Percentiles rank a stretch among this genome's conserved stretches.
Evolutionary conservation across 306 rosid genomes (phyloP).

Genomic region (Rubus idaeus): DNA sequence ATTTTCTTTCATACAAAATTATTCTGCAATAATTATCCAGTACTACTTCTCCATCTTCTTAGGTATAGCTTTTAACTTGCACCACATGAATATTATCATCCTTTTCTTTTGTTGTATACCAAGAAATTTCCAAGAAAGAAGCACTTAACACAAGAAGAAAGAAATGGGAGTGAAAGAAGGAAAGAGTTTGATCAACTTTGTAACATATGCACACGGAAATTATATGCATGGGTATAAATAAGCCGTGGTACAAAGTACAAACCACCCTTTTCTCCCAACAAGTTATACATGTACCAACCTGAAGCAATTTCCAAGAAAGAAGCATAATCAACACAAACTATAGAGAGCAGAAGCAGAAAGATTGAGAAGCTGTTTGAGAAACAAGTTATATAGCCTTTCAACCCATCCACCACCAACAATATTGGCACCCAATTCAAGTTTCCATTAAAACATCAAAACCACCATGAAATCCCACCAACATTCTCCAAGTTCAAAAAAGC

Average conservation of each 20-base stretch:
- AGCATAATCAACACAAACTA: conserved; percentile 1
- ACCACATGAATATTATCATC: background rate
- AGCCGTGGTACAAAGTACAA: background rate
- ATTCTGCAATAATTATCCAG: background rate
- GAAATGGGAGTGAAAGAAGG: background rate
- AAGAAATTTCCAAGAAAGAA: conserved; percentile 28
- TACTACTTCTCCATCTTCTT: background rate
- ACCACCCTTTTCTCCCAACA: background rate
- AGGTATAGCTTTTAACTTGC: background rate
- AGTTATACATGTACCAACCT: conserved; percentile 5
- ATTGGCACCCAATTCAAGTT: background rate
- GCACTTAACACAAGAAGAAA: background rate
- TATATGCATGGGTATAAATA: background rate
- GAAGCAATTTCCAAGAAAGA: conserved; percentile 31
- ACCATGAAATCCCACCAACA: conserved; percentile 16
- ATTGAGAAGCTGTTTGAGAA: conserved; percentile 2
- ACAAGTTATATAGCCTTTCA: conserved; percentile 8
- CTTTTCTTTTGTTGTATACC: background rate
- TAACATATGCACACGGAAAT: background rate
- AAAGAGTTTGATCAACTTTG: background rate
- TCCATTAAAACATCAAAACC: background rate
- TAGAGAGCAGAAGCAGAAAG: background rate
- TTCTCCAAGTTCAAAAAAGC: conserved; percentile 19
- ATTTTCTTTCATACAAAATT: background rate
- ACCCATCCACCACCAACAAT: background rate